Conservation (phyloP, 192 early-diverging fungal species). For the Entomortierella parvispora region DNA sequence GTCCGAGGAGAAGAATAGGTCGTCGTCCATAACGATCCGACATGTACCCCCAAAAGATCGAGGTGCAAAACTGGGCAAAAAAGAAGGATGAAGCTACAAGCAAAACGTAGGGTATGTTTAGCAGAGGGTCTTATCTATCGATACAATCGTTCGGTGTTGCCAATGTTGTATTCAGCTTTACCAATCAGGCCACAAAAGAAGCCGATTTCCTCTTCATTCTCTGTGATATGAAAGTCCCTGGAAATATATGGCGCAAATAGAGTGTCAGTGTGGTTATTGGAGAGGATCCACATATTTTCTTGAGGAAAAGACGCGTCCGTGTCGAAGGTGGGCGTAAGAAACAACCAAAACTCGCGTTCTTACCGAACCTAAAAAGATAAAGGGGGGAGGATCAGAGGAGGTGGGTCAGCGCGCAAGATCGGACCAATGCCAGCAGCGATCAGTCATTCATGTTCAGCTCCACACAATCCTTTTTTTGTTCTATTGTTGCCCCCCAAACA, state of each 20-base stretch:
- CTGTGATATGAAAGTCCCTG: constrained; percentile 74
- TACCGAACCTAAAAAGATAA: too few relatives aligned
- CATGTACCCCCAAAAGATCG: constrained; percentile 76
- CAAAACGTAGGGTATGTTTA: neutral
- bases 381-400: too few relatives aligned
- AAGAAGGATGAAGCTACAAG: constrained; percentile 70
- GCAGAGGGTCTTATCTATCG: neutral
- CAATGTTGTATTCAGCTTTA: constrained; percentile 13
- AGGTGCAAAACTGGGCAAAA: constrained; percentile 75
- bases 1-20: constrained; percentile 82
- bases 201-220: constrained; percentile 81
- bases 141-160: neutral
- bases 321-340: too few relatives aligned
- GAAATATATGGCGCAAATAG: constrained; percentile 69
- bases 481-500: too few relatives aligned
- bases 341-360: too few relatives aligned
- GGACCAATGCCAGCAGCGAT: too few relatives aligned
- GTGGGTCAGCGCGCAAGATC: too few relatives aligned
- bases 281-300: too few relatives aligned
- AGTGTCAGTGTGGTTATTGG: constrained; percentile 66
- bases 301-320: too few relatives aligned
- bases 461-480: too few relatives aligned
- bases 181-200: constrained; percentile 81
- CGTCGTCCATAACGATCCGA: constrained; percentile 86
- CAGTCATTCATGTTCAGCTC: too few relatives aligned